A percentile compares a stretch with the other conserved stretches of the same genome.
Evolutionary conservation across 164 flowering plant genomes (phyloP).

Genomic region (Magnolia officinalis): DNA sequence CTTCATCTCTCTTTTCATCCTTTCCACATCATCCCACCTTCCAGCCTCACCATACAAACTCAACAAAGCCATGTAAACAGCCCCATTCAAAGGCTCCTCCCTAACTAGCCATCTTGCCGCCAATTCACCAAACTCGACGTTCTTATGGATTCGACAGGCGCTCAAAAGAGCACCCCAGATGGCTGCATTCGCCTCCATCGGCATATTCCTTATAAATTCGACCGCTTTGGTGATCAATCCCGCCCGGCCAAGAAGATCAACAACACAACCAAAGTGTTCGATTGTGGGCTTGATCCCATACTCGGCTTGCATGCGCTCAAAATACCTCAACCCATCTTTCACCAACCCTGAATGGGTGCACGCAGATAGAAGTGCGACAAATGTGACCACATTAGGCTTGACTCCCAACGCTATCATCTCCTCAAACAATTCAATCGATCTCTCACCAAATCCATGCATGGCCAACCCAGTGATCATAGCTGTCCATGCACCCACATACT

Average conservation of each 20-base stretch:
- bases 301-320: slow-evolving; percentile 23
- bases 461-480: slow-evolving; percentile 35
- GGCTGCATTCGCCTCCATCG: slow-evolving; percentile 32
- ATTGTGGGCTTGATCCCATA: slow-evolving; percentile 30
- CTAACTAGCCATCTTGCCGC: slow-evolving; percentile 21
- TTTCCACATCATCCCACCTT: slow-evolving; percentile 30
- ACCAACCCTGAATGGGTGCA: slow-evolving; percentile 39
- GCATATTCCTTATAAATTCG: slow-evolving; percentile 22
- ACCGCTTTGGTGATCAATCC: slow-evolving; percentile 29
- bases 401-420: slow-evolving; percentile 26
- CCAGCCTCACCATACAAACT: slow-evolving; percentile 26
- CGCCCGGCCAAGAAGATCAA: slow-evolving; percentile 34
- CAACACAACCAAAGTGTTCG: slow-evolving; percentile 37
- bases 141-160: slow-evolving; percentile 31
- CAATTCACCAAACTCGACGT: slow-evolving; percentile 24
- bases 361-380: slow-evolving; percentile 32
- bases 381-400: slow-evolving; percentile 28
- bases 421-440: slow-evolving; percentile 24
- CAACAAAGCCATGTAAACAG: slow-evolving; percentile 30
- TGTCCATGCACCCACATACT: slow-evolving; percentile 33
- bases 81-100: slow-evolving; percentile 34
- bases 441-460: slow-evolving; percentile 32
- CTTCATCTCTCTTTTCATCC: slow-evolving; percentile 33
- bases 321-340: slow-evolving; percentile 29
- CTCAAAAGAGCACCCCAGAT: slow-evolving; percentile 33